Conservation (phyloP, 1,284 basidiomycete genomes). For the Fistulinella staudtii region DNA sequence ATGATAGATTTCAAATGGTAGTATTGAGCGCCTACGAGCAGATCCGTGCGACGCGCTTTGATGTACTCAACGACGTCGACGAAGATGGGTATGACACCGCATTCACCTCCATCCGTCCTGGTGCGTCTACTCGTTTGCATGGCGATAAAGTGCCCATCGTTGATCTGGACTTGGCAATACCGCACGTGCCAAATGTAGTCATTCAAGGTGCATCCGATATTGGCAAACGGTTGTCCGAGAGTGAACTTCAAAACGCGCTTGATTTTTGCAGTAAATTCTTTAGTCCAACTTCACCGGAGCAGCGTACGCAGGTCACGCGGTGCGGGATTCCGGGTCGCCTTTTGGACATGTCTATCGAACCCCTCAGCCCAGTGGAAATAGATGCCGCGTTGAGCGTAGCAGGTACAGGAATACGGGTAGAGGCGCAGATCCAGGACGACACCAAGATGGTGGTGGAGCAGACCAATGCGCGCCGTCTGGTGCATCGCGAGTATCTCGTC, state of each 20-base stretch:
- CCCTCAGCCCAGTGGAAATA: constrained; percentile 44
- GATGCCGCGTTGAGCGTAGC: constrained; percentile 28
- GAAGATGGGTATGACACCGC: constrained; percentile 60
- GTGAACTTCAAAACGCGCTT: constrained; percentile 61
- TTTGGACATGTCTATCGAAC: constrained; percentile 44
- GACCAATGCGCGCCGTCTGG: constrained; percentile 49
- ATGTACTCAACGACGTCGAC: constrained; percentile 50
- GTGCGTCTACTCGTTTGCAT: constrained; percentile 34
- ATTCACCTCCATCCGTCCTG: constrained; percentile 51
- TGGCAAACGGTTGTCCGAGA: constrained; percentile 62
- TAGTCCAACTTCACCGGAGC: constrained; percentile 52
- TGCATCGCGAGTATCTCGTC: constrained; percentile 49
- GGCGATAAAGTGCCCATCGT: background rate
- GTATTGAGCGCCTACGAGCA: constrained; percentile 64
- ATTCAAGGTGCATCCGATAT: constrained; percentile 75
- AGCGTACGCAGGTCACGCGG: constrained; percentile 32
- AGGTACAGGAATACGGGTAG: constrained; percentile 1
- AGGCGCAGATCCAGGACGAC: constrained; percentile 30
- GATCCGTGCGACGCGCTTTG: constrained; percentile 46
- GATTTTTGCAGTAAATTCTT: constrained; percentile 59
- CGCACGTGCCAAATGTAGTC: too few relatives aligned
- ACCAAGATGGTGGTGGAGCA: constrained; percentile 47
- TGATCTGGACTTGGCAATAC: too few relatives aligned
- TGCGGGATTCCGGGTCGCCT: constrained; percentile 31
- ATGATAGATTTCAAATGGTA: constrained; percentile 52